A percentile compares a stretch with the other conserved stretches of the same genome.
These are phyloP conservation scores for Plantago ovata DNA, from an alignment of 257 asterid species.

Conservation along the genomic window DNA sequence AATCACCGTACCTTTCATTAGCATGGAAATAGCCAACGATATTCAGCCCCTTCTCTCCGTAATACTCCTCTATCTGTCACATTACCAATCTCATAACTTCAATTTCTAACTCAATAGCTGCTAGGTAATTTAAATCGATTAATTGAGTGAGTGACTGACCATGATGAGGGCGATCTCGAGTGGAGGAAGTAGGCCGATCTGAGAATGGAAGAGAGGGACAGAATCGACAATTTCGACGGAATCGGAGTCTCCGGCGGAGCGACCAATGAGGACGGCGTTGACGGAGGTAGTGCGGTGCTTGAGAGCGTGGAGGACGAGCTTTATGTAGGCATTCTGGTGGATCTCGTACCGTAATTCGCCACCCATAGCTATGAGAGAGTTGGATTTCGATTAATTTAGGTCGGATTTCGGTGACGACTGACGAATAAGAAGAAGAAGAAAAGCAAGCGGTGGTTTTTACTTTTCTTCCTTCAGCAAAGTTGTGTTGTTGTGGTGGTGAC, in stretches of 20 bases:
- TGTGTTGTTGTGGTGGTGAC: no score
- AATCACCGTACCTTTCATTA: constrained; percentile 81
- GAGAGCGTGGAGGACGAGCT: constrained; percentile 85
- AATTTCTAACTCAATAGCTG: not conserved
- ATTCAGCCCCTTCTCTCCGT: constrained; percentile 65
- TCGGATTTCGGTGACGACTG: no score
- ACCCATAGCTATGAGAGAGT: constrained; percentile 44
- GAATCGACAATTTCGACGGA: constrained; percentile 76
- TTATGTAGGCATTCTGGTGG: constrained; percentile 86
- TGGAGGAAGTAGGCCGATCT: constrained; percentile 86
- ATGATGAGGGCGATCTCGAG: constrained; percentile 90
- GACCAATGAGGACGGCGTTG: constrained; percentile 86
- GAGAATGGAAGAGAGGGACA: constrained; percentile 92
- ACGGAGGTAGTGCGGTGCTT: constrained; percentile 87
- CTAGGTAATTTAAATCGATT: no score
- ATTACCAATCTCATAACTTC: not conserved
- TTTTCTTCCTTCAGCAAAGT: no score
- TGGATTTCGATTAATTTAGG: no score
- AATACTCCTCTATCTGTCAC: constrained; percentile 83
- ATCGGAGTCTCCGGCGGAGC: constrained; percentile 41
- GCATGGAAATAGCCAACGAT: constrained; percentile 95
- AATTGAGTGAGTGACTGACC: constrained; percentile 30
- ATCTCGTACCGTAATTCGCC: constrained; percentile 74
- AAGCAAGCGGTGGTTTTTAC: no score
- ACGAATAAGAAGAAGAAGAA: no score